A percentile compares a stretch with the other conserved stretches of the same genome.
These are phyloP conservation scores for Euclidium syriacum DNA, from an alignment of 345 rosid species.

Conservation along the genomic window DNA sequence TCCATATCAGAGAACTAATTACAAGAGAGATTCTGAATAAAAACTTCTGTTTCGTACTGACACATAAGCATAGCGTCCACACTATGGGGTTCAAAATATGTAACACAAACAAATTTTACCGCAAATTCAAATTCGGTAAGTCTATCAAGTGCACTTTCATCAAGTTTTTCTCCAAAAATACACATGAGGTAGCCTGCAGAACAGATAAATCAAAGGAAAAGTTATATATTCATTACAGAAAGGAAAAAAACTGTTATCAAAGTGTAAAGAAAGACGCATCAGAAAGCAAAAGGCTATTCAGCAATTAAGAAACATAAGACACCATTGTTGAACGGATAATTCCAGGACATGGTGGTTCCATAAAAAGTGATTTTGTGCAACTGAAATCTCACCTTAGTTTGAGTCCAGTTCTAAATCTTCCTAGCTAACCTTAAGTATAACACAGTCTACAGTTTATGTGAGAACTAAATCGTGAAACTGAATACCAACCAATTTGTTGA, in stretches of 20 bases:
- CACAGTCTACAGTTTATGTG: background rate
- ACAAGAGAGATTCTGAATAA: background rate
- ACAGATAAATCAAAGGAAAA: background rate
- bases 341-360: constrained; percentile 3
- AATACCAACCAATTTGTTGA: constrained; percentile 76
- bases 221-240: constrained; percentile 7
- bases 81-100: background rate
- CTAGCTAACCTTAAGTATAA: background rate
- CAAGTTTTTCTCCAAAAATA: constrained; percentile 67
- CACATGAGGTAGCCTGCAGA: constrained; percentile 83
- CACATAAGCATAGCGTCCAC: background rate
- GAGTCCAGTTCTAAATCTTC: background rate
- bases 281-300: constrained; percentile 4
- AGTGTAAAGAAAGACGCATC: background rate
- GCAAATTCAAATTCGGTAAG: constrained; percentile 68
- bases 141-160: constrained; percentile 44
- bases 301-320: constrained; percentile 21
- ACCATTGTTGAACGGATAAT: constrained; percentile 2
- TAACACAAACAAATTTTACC: constrained; percentile 38
- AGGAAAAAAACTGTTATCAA: background rate
- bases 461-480: constrained; percentile 3
- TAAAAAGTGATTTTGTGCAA: background rate
- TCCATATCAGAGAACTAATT: constrained; percentile 70
- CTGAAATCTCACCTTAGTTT: background rate
- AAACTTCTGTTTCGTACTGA: background rate